phyloP scores from a whole-genome alignment of 257 asterid species.

The Capsicum chinense region DNA sequence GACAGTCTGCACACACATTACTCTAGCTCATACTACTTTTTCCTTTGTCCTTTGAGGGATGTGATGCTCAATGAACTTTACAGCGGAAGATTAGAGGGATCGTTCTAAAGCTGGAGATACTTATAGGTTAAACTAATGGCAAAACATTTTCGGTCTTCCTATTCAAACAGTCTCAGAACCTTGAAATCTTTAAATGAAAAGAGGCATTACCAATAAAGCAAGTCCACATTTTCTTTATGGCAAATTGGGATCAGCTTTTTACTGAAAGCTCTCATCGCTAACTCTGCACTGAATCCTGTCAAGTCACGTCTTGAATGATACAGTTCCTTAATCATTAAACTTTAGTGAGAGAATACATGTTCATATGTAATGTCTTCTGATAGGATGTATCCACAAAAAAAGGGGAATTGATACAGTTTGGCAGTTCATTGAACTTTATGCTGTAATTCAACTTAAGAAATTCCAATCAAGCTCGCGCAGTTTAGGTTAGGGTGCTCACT shows the following conservation, averaged over 20 bases:
- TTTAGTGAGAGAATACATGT: neutral
- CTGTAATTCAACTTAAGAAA: constrained; percentile 4
- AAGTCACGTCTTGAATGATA: neutral
- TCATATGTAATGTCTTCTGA: neutral
- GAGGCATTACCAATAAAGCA: neutral
- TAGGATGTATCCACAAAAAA: neutral
- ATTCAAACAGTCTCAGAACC: neutral
- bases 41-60: neutral
- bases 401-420: neutral
- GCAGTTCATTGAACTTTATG: neutral
- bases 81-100: constrained; percentile 5
- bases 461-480: constrained; percentile 1
- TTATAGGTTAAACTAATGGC: neutral
- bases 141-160: neutral
- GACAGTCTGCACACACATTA: neutral
- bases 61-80: constrained; percentile 15
- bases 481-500: constrained; percentile 11
- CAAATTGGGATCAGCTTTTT: neutral
- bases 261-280: neutral
- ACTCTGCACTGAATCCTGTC: neutral
- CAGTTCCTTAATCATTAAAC: neutral
- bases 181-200: neutral
- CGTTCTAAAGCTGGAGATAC: constrained; percentile 12
- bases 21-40: constrained; percentile 2
- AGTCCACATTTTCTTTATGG: constrained; percentile 3